Conservation (phyloP, 805 yeast genomes). For the Saccharomycopsis sp. region DNA sequence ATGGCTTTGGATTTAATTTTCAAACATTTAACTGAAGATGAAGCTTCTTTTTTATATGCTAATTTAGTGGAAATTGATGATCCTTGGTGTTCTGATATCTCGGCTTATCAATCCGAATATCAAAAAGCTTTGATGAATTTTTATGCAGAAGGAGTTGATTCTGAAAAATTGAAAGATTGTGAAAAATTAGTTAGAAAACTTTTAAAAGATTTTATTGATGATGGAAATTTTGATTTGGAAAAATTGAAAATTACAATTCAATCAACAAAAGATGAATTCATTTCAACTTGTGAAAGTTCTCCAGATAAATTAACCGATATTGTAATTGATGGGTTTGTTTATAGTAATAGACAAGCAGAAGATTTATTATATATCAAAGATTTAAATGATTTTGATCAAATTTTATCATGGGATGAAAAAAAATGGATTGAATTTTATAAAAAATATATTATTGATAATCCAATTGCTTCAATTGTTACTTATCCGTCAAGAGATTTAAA, state of each 20-base stretch:
- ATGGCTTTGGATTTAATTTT: conserved; percentile 66
- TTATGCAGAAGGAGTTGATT: conserved; percentile 62
- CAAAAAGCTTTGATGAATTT: conserved; percentile 48
- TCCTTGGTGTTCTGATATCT: conserved; percentile 68
- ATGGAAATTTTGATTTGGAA: conserved; percentile 44
- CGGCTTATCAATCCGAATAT: conserved; percentile 66
- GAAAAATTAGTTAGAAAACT: conserved; percentile 40
- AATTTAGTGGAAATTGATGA: conserved; percentile 69
- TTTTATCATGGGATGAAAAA: conserved; percentile 49
- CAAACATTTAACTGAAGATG: conserved; percentile 63
- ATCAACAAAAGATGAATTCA: conserved; percentile 50
- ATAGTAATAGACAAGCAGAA: conserved; percentile 56
- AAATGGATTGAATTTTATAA: conserved; percentile 57
- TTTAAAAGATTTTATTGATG: conserved; percentile 40
- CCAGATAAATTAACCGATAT: conserved; percentile 50
- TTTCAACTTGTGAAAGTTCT: conserved; percentile 52
- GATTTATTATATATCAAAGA: conserved; percentile 47
- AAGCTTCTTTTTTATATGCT: conserved; percentile 66
- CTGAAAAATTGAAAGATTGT: conserved; percentile 45
- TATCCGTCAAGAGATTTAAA: conserved; percentile 60
- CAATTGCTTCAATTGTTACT: conserved; percentile 58
- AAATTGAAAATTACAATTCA: conserved; percentile 61
- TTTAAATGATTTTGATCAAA: conserved; percentile 31
- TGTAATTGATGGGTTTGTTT: conserved; percentile 71
- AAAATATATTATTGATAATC: conserved; percentile 45